phyloP scores from a whole-genome alignment of 2,329 filamentous ascomycete species.

The Fusarium illudens region DNA sequence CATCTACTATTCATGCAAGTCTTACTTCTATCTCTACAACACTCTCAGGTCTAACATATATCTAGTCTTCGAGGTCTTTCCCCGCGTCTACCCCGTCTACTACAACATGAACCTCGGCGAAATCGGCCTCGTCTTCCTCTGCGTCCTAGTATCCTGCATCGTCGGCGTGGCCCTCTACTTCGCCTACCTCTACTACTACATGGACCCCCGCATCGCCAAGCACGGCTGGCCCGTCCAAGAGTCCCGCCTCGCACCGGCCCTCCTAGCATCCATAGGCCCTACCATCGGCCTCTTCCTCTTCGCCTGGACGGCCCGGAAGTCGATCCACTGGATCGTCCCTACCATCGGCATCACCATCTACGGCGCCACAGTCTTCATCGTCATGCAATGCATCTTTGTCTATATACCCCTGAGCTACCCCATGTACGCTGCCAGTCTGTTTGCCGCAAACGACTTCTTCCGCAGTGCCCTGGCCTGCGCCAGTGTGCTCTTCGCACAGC shows the following conservation, averaged over 20 bases:
- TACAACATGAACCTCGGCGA: conserved; percentile 68
- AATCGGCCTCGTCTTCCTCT: conserved; percentile 68
- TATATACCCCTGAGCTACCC: conserved; percentile 67
- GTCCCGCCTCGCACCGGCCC: conserved; percentile 62
- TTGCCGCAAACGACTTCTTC: conserved; percentile 69
- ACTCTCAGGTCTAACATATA: conserved; percentile 9
- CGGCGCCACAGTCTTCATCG: conserved; percentile 59
- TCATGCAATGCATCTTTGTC: conserved; percentile 68
- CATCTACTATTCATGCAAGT: conserved; percentile 65
- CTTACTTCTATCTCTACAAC: not conserved
- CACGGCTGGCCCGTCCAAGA: conserved; percentile 62
- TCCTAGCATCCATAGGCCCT: conserved; percentile 61
- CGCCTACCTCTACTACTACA: conserved; percentile 60
- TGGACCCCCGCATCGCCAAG: conserved; percentile 59
- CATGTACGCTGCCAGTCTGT: conserved; percentile 65
- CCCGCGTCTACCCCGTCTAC: conserved; percentile 66
- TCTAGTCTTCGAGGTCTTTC: conserved; percentile 69
- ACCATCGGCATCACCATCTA: conserved; percentile 67
- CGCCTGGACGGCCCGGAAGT: conserved; percentile 63
- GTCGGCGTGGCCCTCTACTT: conserved; percentile 60
- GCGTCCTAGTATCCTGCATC: conserved; percentile 65
- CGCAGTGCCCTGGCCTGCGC: conserved; percentile 66
- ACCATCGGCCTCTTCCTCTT: conserved; percentile 69
- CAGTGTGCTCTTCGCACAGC: conserved; percentile 66
- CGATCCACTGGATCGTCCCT: conserved; percentile 63